Conservation (phyloP, 305 asterid species). For the Caryopteris hybrid region DNA sequence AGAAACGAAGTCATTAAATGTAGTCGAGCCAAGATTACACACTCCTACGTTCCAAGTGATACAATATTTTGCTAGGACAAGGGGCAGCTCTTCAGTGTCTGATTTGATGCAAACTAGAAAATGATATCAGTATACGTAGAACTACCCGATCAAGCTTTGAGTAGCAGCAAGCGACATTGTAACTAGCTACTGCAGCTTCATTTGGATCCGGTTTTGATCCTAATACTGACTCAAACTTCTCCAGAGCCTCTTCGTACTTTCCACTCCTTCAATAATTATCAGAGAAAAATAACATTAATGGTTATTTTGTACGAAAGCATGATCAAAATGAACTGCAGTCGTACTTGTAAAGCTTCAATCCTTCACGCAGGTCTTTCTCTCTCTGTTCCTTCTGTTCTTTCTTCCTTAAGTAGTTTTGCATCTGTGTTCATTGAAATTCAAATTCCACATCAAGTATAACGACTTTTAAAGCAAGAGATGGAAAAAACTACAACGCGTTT, state of each 20-base stretch:
- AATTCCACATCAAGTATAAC: neutral
- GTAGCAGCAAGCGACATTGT: conserved; percentile 94
- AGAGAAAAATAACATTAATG: neutral
- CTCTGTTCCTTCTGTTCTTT: conserved; percentile 63
- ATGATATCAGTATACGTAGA: neutral
- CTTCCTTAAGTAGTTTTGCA: conserved; percentile 49
- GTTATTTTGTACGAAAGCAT: neutral
- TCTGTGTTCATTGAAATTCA: conserved; percentile 24
- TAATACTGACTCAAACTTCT: conserved; percentile 80
- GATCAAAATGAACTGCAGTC: conserved; percentile 15
- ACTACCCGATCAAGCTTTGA: conserved; percentile 83
- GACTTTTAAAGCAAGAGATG: neutral
- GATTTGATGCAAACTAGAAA: too few relatives aligned
- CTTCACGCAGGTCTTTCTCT: conserved; percentile 67
- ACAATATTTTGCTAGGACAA: neutral
- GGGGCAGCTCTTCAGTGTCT: too few relatives aligned
- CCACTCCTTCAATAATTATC: conserved; percentile 43
- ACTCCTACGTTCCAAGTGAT: too few relatives aligned
- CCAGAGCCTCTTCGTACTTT: conserved; percentile 75
- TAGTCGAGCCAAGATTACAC: neutral
- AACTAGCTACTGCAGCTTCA: conserved; percentile 80
- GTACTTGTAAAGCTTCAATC: conserved; percentile 71
- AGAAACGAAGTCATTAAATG: neutral
- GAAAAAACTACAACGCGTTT: neutral
- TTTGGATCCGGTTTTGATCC: conserved; percentile 75